A percentile compares a stretch with the other conserved stretches of the same genome.
These are phyloP conservation scores for Penicillium odoratum DNA, from an alignment of 495 filamentous ascomycete genomes.

Conservation along the genomic window DNA sequence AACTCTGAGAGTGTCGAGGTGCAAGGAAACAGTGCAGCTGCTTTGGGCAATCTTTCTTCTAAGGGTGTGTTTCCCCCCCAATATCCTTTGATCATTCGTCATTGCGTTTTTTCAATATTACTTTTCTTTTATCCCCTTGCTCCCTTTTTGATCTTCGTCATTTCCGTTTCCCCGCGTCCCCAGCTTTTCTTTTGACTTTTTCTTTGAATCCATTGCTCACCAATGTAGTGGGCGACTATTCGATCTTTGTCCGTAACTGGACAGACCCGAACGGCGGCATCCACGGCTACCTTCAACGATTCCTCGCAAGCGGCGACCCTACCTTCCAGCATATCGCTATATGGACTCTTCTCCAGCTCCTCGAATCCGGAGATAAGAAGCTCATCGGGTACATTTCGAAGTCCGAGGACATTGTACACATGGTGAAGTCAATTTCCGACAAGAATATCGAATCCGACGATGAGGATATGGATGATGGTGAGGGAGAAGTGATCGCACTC, in stretches of 20 bases:
- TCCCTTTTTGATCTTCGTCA: not conserved
- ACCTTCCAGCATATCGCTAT: conserved; percentile 99
- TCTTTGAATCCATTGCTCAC: not conserved
- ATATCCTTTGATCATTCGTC: too few species aligned
- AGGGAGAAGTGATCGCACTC: conserved; percentile 91
- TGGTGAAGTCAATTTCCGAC: conserved; percentile 88
- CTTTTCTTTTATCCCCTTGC: not conserved
- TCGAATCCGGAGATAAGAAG: conserved; percentile 88
- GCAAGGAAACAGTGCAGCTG: conserved; percentile 96
- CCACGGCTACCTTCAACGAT: conserved; percentile 89
- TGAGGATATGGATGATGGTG: conserved; percentile 85
- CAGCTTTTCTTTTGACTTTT: not conserved
- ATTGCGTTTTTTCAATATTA: too few species aligned
- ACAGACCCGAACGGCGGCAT: conserved; percentile 89
- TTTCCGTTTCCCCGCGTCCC: too few species aligned
- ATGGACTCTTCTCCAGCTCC: conserved; percentile 92
- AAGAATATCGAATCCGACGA: conserved; percentile 88
- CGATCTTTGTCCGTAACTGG: conserved; percentile 94
- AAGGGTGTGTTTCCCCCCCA: conserved; percentile 66
- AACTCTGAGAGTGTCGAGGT: conserved; percentile 96
- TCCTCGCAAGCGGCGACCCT: conserved; percentile 89
- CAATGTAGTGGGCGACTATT: conserved; percentile 84
- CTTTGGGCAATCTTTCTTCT: conserved; percentile 90
- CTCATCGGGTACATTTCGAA: conserved; percentile 82
- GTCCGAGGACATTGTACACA: conserved; percentile 82